These are phyloP conservation scores for Fallopia convolvulus DNA, from an alignment of 148 eudicot species.

Conservation along the genomic window DNA sequence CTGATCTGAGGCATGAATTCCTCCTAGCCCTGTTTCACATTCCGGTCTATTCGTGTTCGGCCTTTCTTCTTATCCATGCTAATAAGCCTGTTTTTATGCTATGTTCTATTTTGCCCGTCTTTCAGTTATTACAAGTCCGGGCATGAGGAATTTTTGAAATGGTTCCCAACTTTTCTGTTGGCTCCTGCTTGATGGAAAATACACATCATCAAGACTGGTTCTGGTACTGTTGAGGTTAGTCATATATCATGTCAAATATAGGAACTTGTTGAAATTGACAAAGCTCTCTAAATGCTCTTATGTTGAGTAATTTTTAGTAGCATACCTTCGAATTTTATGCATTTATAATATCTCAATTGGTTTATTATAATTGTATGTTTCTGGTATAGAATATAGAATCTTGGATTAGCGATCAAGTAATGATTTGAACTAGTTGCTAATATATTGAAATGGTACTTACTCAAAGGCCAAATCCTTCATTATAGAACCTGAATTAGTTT, in stretches of 20 bases:
- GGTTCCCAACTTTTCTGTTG: neutral
- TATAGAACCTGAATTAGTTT: neutral
- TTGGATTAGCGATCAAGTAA: neutral
- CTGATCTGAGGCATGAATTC: constrained; percentile 1
- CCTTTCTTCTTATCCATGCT: neutral
- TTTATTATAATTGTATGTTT: neutral
- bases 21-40: neutral
- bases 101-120: neutral
- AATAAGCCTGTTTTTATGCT: neutral
- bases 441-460: neutral
- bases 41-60: neutral
- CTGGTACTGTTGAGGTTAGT: neutral
- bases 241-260: neutral
- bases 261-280: neutral
- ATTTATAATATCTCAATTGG: neutral
- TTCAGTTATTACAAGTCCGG: neutral
- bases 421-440: neutral
- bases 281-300: neutral
- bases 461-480: neutral
- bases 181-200: neutral
- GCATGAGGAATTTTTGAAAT: neutral
- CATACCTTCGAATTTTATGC: neutral
- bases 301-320: neutral
- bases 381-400: neutral
- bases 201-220: neutral